Base-by-base conservation (phyloP, 345 rosid genomes). In the Pugionium dolabratum region DNA sequence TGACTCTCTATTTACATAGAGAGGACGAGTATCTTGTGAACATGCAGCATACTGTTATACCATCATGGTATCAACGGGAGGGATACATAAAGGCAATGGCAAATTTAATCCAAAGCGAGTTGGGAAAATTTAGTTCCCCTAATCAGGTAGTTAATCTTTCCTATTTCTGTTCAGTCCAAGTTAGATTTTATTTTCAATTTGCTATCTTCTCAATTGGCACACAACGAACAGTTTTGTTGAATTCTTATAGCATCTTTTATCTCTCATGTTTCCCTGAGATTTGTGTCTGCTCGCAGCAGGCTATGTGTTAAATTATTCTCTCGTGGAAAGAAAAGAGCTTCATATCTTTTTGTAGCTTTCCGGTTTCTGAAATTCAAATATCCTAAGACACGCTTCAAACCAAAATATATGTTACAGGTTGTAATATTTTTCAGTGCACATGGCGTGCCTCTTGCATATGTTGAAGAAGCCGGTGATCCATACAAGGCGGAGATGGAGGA, bases 401-500 rank as follows among this genome's bases (percentile, higher is more conserved):
- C 27, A 59, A 33, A 64, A 52, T 75, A 55, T 72, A 30, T 78
- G 59, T 64, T 72, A 70, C 81, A 94, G 99, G 99, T 86, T 71
- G 82, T 88, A 75, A 90, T 94, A 82, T 94, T 88, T 81, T 94
- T 94, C 81, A 94, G 97, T 77, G 99, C 99, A 27, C 99, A 94
- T 68, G 98, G 98, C 46, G 98, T 93, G 81, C 98, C 98, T 40
- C 91, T 93, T 73, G 99, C 99, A 56, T 93, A 93, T 65, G 99
- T 93, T 56, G 96, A 93, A 82, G 95, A 88, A 82, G 97, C 99
- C 33, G 99, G 99, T 59, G 99, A 93, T 76, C 99, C 99, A 7
- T 93, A 93, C 85, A 90, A 90, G 83, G 97, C 99, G 48, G 99
- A 93, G 79, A 93, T 93, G 99, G 99, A 93, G 72, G 97, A 93